phyloP scores from a whole-genome alignment of 305 asterid genomes.

The Fraxinus sp. region DNA sequence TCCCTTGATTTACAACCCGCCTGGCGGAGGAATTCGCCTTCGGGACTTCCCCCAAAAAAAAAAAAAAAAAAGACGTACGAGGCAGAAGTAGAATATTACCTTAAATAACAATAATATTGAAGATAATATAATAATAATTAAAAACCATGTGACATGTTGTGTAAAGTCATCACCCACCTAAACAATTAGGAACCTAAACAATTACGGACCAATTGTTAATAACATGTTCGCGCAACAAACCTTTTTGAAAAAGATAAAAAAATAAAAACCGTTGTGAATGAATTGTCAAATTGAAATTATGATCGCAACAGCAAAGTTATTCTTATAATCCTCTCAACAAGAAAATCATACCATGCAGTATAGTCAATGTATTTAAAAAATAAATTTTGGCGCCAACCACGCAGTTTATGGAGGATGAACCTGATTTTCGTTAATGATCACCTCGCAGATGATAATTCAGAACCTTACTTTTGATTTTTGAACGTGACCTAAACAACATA shows the following conservation, averaged over 20 bases:
- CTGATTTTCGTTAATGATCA: neutral
- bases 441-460: neutral
- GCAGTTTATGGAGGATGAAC: neutral
- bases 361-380: neutral
- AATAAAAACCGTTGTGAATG: neutral
- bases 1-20: no score
- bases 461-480: neutral
- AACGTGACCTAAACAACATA: neutral
- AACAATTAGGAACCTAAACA: neutral
- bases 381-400: neutral
- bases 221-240: neutral
- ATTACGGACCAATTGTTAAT: neutral
- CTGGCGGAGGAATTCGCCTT: no score
- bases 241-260: neutral
- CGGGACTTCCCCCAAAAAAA: no score
- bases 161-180: neutral
- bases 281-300: neutral
- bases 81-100: neutral
- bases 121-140: neutral
- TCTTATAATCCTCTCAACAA: neutral
- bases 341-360: neutral
- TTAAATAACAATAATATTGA: neutral
- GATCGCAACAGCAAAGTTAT: neutral
- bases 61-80: neutral
- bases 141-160: neutral